A percentile compares a stretch with the other conserved stretches of the same genome.
Conservation (phyloP, 148 eudicot species). For the Arctostaphylos glauca region DNA sequence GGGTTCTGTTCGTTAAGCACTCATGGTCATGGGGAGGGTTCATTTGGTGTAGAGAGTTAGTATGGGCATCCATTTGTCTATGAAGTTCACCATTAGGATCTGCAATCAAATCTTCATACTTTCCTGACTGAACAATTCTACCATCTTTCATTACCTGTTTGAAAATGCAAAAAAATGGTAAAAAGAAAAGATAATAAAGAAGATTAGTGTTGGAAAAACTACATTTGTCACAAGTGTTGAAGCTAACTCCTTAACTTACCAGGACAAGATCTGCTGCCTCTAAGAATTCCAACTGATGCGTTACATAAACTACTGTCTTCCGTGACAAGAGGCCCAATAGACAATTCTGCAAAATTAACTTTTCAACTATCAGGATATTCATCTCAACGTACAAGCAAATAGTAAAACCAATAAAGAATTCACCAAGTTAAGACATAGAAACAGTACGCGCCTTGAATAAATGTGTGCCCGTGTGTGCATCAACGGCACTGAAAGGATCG, state of each 20-base stretch:
- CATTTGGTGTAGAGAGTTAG: conserved; percentile 63
- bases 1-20: conserved; percentile 14
- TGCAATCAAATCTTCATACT: conserved; percentile 53
- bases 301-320: conserved; percentile 81
- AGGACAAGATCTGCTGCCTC: conserved; percentile 81
- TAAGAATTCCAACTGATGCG: conserved; percentile 84
- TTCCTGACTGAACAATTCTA: conserved; percentile 67
- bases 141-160: conserved; percentile 88
- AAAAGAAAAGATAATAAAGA: too few species aligned
- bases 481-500: conserved; percentile 98
- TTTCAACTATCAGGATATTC: background rate
- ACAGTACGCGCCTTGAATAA: conserved; percentile 61
- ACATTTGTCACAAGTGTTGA: background rate
- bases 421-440: background rate
- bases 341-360: conserved; percentile 53
- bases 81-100: conserved; percentile 61
- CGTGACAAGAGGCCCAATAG: conserved; percentile 49
- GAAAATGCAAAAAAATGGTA: background rate
- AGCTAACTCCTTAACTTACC: conserved; percentile 38
- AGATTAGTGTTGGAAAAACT: background rate
- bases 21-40: conserved; percentile 32
- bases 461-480: conserved; percentile 90
- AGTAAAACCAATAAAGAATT: background rate
- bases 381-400: too few species aligned
- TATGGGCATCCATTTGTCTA: conserved; percentile 70